Base-by-base conservation (phyloP, 179 eudicot species). In the Corrigiola litoralis region DNA sequence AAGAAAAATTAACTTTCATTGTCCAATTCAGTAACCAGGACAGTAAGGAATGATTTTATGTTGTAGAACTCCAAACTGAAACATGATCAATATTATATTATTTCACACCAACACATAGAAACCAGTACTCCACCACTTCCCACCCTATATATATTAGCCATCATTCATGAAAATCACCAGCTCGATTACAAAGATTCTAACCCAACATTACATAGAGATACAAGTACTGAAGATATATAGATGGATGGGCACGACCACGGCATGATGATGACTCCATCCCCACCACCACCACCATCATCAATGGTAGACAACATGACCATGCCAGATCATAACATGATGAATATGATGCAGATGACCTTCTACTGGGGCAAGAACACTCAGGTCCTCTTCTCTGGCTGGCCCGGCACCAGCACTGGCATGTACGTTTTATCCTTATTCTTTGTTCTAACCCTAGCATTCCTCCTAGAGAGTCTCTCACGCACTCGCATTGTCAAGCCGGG, bases 381-480 rank as follows among this genome's bases (percentile, higher is more conserved):
- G 32, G 71, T 75, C 27, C 78, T 76, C 10, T 74, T 67, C 63
- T 40, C 70, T 6, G 77, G 80, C 4, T 81, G 82, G 79, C 82
- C 82, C 13, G 85, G 85, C 47, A 44, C 55, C 8, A 14, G 58
- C 37, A 66, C 67, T 4, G 82, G 71, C 25, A 75, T 71, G 69
- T 84, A 84, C 53, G 21, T 58, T 2, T 4, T 77, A 0, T 73
- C 81, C 6, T 67, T 84, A 33, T 49, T 50, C 1, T n/a, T 73
- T 0, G 75, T 84, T 18, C 79, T 84, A 36, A 7, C 67, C 12
- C 68, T 77, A 0, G 75, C 85, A 7, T 16, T 79, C 64, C 3
- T 66, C 46, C 75, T 83, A n/a, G 87, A 85, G 72, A 76, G 79
- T 74, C 70, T 85, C n/a, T 84, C 87, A 1, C 78, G 76, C 61